A percentile compares a stretch with the other conserved stretches of the same genome.
These are phyloP conservation scores for Anthracocystis setariae DNA, from an alignment of 1,284 basidiomycete genomes.

Conservation along the genomic window DNA sequence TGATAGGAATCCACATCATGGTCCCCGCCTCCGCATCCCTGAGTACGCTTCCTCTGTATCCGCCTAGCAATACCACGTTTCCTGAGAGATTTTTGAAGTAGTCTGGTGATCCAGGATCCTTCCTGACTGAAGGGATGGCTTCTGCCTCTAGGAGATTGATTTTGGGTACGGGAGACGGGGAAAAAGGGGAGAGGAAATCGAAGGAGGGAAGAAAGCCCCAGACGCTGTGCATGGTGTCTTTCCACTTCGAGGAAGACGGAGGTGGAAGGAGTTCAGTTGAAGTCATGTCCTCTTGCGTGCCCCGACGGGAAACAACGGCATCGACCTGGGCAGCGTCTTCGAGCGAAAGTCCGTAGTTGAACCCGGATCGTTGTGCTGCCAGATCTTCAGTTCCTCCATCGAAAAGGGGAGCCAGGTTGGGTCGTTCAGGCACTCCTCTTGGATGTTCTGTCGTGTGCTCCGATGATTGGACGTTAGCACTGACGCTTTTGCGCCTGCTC, in stretches of 20 bases:
- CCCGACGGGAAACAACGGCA: slow-evolving; percentile 32
- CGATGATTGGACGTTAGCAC: background rate
- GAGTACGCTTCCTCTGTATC: slow-evolving; percentile 65
- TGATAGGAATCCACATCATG: slow-evolving; percentile 66
- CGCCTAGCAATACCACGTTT: slow-evolving; percentile 66
- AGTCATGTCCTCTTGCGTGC: slow-evolving; percentile 16
- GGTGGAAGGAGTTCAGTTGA: background rate
- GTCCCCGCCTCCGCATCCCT: slow-evolving; percentile 58
- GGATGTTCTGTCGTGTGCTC: background rate
- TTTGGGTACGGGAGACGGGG: slow-evolving; percentile 1
- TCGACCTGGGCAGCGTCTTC: slow-evolving; percentile 43
- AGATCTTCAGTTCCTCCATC: slow-evolving; percentile 15
- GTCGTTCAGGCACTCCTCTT: slow-evolving; percentile 2
- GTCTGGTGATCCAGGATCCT: slow-evolving; percentile 39
- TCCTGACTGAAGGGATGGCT: slow-evolving; percentile 46
- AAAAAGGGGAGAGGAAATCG: slow-evolving; percentile 13
- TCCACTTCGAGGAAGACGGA: slow-evolving; percentile 11
- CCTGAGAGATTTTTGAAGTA: slow-evolving; percentile 62
- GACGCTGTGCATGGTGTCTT: slow-evolving; percentile 28
- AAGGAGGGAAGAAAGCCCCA: slow-evolving; percentile 45
- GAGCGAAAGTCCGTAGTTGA: slow-evolving; percentile 37
- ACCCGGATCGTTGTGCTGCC: slow-evolving; percentile 31
- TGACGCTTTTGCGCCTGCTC: slow-evolving; percentile 21
- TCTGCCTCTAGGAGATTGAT: slow-evolving; percentile 39
- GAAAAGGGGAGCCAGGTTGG: slow-evolving; percentile 23